Evolutionary conservation across 805 yeast genomes (phyloP).

Genomic region (Lachancea waltii): DNA sequence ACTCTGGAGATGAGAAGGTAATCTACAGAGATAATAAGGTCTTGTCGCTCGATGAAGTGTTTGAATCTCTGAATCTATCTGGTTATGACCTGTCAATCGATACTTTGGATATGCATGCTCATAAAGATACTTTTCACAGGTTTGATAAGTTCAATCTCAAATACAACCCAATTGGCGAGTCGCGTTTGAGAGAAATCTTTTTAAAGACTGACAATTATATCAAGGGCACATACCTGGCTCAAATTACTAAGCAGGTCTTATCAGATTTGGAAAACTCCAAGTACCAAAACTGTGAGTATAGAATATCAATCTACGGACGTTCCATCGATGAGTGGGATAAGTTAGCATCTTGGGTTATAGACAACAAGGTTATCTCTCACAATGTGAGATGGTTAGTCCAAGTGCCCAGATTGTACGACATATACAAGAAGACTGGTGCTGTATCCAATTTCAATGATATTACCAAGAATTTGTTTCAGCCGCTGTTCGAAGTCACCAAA

Average conservation of each 20-base stretch:
- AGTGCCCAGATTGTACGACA: slow-evolving; percentile 87
- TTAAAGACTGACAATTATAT: slow-evolving; percentile 92
- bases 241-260: slow-evolving; percentile 86
- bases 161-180: slow-evolving; percentile 97
- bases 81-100: slow-evolving; percentile 95
- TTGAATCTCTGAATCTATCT: slow-evolving; percentile 80
- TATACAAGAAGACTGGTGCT: slow-evolving; percentile 71
- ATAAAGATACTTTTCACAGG: slow-evolving; percentile 94
- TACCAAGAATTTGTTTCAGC: slow-evolving; percentile 71
- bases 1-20: slow-evolving; percentile 79
- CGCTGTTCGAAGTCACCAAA: slow-evolving; percentile 82
- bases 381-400: slow-evolving; percentile 97
- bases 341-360: slow-evolving; percentile 90
- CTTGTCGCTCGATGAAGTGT: slow-evolving; percentile 81
- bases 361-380: slow-evolving; percentile 83
- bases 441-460: slow-evolving; percentile 71
- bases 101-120: slow-evolving; percentile 99
- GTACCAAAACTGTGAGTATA: slow-evolving; percentile 94
- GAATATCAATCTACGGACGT: slow-evolving; percentile 93
- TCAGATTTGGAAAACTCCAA: slow-evolving; percentile 91
- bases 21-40: slow-evolving; percentile 89
- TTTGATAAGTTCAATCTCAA: slow-evolving; percentile 96
- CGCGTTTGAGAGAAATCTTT: slow-evolving; percentile 92
- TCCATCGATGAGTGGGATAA: slow-evolving; percentile 90
- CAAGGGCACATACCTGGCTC: slow-evolving; percentile 84